Evolutionary conservation across 2,329 filamentous ascomycete species (phyloP).

Genomic region (Paracamarosporium sp.): DNA sequence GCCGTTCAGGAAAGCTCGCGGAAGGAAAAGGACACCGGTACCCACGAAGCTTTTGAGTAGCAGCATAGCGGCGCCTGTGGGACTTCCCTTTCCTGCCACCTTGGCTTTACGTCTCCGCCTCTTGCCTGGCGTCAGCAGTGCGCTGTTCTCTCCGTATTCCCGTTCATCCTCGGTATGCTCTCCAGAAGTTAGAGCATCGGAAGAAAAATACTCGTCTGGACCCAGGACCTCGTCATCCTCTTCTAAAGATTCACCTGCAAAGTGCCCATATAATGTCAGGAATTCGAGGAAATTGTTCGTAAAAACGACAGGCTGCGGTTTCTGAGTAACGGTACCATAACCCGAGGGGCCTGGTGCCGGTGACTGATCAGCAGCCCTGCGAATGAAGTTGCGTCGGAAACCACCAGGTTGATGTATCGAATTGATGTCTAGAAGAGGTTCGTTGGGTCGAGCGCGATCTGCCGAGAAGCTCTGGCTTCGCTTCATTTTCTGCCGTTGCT

Average conservation of each 20-base stretch:
- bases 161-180: constrained; percentile 65
- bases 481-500: constrained; percentile 66
- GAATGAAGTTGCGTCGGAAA: constrained; percentile 88
- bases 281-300: constrained; percentile 97
- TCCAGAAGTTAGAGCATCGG: constrained; percentile 69
- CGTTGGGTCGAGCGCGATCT: constrained; percentile 77
- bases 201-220: constrained; percentile 91
- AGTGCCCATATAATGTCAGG: constrained; percentile 92
- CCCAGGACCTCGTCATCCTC: constrained; percentile 91
- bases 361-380: constrained; percentile 72
- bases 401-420: constrained; percentile 93
- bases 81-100: constrained; percentile 76
- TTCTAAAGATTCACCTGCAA: constrained; percentile 94
- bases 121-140: constrained; percentile 73
- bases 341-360: constrained; percentile 52
- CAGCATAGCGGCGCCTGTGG: constrained; percentile 80
- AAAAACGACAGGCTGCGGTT: constrained; percentile 53
- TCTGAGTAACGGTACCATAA: constrained; percentile 42
- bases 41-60: constrained; percentile 98
- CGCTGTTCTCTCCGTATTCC: constrained; percentile 87
- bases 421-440: constrained; percentile 82
- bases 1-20: constrained; percentile 91
- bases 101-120: constrained; percentile 80
- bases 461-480: constrained; percentile 89
- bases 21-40: constrained; percentile 91